A percentile compares a stretch with the other conserved stretches of the same genome.
Conservation (phyloP, 78 protist species). For the Salpingoeca rosetta region DNA sequence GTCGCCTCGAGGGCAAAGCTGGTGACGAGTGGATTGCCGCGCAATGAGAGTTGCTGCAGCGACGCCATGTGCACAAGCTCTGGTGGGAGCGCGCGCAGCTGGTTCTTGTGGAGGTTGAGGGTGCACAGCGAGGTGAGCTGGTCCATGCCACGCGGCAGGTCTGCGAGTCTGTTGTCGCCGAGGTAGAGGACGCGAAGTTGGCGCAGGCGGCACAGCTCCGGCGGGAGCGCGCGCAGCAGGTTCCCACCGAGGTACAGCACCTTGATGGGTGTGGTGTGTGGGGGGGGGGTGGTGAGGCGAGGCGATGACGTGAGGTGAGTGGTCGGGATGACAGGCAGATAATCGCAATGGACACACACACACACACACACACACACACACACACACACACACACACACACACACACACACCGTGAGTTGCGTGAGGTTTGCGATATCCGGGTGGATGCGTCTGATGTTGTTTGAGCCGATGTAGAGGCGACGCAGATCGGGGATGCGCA, state of each 20-base stretch:
- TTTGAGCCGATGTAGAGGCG: not conserved
- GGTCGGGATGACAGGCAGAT: no score
- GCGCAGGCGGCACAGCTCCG: not conserved
- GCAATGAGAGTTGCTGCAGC: not conserved
- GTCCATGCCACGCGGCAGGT: not conserved
- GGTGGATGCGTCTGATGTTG: not conserved
- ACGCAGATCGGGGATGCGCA: not conserved
- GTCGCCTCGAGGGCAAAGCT: not conserved
- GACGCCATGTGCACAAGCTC: not conserved
- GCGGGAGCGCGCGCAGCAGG: not conserved
- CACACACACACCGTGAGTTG: no score
- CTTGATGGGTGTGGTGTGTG: no score
- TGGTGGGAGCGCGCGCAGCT: not conserved
- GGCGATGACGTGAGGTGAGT: no score
- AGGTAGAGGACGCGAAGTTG: not conserved
- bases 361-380: no score
- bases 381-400: no score
- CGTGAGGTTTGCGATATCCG: not conserved
- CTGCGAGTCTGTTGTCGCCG: not conserved
- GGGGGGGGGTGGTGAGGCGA: no score
- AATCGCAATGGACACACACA: no score
- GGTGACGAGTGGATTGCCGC: not conserved
- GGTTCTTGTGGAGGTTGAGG: slow-evolving; percentile 8
- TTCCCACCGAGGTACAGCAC: slow-evolving; percentile 12
- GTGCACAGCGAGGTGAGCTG: not conserved